A percentile compares a stretch with the other conserved stretches of the same genome.
phyloP scores from a whole-genome alignment of 2,329 filamentous ascomycete genomes.

The Neophaeococcomyces aloes region DNA sequence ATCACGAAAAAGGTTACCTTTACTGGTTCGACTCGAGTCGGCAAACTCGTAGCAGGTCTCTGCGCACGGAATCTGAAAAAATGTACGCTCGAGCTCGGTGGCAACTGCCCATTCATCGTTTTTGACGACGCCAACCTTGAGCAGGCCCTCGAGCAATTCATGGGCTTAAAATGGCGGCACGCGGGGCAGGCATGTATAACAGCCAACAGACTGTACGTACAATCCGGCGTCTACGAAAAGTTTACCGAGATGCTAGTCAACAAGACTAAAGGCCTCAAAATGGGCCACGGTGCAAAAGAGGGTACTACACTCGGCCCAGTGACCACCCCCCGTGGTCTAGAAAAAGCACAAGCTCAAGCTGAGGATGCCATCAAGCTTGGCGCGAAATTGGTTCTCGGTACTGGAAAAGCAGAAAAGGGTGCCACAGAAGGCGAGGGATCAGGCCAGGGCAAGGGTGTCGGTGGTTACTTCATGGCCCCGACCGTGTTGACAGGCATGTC shows the following conservation, averaged over 20 bases:
- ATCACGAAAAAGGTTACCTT: conserved; percentile 52
- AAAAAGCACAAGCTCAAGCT: conserved; percentile 49
- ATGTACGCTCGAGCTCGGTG: conserved; percentile 53
- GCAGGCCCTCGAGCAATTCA: conserved; percentile 30
- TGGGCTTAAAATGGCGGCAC: conserved; percentile 34
- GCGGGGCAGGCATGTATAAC: conserved; percentile 37
- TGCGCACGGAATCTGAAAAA: conserved; percentile 54
- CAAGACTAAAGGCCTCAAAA: conserved; percentile 41
- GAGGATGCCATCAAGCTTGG: conserved; percentile 54
- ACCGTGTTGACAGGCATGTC: conserved; percentile 53
- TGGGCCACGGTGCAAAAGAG: conserved; percentile 49
- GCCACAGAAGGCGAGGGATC: conserved; percentile 41
- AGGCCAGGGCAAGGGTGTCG: conserved; percentile 30
- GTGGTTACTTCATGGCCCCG: conserved; percentile 60
- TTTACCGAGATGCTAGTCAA: conserved; percentile 47
- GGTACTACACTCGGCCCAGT: conserved; percentile 51
- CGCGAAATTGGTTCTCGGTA: conserved; percentile 54
- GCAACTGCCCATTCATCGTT: conserved; percentile 55
- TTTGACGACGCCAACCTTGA: conserved; percentile 56
- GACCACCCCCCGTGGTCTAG: conserved; percentile 46
- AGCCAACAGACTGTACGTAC: conserved; percentile 37
- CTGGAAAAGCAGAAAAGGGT: conserved; percentile 29
- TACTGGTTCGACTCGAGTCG: conserved; percentile 50
- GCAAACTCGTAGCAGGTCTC: conserved; percentile 51
- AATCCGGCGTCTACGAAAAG: conserved; percentile 37